phyloP scores from a whole-genome alignment of 139 green algal species.

The Trebouxia sp. region DNA sequence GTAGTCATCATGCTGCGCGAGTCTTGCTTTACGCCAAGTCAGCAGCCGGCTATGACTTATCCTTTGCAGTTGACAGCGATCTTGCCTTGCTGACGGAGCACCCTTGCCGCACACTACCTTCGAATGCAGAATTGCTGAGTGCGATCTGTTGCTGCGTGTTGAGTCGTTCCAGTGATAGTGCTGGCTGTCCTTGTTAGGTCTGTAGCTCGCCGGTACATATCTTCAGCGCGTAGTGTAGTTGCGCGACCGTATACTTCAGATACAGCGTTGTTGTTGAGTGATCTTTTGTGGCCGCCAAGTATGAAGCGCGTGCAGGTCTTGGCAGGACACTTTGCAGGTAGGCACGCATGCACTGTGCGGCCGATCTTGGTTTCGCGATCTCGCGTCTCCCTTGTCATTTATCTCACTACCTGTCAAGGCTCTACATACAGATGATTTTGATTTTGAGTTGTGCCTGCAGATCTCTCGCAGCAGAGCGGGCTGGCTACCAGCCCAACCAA shows the following conservation, averaged over 20 bases:
- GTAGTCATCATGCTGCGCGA: no score
- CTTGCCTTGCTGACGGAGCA: background rate
- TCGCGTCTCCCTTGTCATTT: no score
- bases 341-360: background rate
- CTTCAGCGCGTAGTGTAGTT: background rate
- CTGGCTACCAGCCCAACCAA: background rate
- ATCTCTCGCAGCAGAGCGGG: background rate
- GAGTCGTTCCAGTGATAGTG: background rate
- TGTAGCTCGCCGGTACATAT: background rate
- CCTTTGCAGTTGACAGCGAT: background rate
- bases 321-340: conserved; percentile 9
- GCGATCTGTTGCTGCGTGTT: background rate
- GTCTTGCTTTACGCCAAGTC: background rate
- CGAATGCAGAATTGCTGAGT: no score
- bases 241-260: background rate
- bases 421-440: background rate
- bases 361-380: no score
- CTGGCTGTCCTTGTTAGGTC: background rate
- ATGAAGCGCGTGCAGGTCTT: conserved; percentile 1
- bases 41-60: background rate
- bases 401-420: no score
- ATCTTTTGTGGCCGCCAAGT: no score
- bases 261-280: background rate
- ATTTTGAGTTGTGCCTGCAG: background rate
- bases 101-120: no score